Evolutionary conservation across 176 grass and related monocot genomes (phyloP), one percentile per base, ranked within the genome.

Genomic region (Oryza rufipogon): DNA sequence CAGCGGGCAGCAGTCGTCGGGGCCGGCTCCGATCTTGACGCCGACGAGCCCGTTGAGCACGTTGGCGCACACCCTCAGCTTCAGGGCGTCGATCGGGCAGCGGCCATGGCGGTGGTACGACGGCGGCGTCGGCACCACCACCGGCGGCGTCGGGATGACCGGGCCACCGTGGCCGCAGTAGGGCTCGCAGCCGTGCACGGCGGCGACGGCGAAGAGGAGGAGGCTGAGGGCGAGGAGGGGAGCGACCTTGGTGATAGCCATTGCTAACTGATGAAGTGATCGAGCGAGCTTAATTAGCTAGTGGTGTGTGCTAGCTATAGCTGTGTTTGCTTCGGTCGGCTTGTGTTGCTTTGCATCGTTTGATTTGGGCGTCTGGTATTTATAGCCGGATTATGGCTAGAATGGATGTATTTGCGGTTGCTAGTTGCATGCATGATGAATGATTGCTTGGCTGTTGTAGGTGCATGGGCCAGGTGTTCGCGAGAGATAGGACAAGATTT

Each of bases 1-100:
- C 17, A 89, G 70, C n/a, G 81, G 16, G 81, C 87, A 89, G 70
- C 87, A 89, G 26, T 36, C 0, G 70, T 70, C n/a, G 71, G 78
- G 42, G 70, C 70, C 25, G 8, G 17, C 4, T 6, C 85, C 85
- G 68, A 81, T 4, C 69, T 80, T 71, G 58, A 23, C 38, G 7
- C 2, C 56, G 56, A 61, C 19, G 1, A 61, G 2, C 16, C 16
- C 30, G 34, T 36, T 36, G 8, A 73, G 70, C 41, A 73, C 70
- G 70, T 39, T 82, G 64, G 86, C 80, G 41, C 86, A 87, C 73
- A 87, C 73, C 17, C 5, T 82, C 1, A 87, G 52, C 20, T 77
- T 77, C 38, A 87, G 79, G 2, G 61, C 51, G 65, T 77, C 52
- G 20, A 82, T 70, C 3, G 78, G 38, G 86, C 79, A 87, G 36